Percentiles rank a stretch among this genome's conserved stretches.
Evolutionary conservation across 805 yeast species (phyloP).

Genomic region (Sporopachydermia lactativora): DNA sequence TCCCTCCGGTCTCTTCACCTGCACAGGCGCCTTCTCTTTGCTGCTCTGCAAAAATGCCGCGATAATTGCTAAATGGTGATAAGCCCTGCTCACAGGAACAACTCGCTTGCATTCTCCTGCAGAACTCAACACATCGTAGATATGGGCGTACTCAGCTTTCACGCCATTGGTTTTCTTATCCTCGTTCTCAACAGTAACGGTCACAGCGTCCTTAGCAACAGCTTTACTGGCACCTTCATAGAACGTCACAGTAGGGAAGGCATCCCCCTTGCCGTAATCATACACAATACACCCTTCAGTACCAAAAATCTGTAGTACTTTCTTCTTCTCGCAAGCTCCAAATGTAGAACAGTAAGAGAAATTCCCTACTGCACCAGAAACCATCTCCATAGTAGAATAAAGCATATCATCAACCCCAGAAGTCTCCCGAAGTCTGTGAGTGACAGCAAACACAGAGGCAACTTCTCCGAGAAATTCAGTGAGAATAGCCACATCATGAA

Average conservation of each 20-base stretch:
- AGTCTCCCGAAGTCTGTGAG: slow-evolving; percentile 60
- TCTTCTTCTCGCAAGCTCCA: slow-evolving; percentile 65
- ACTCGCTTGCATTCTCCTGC: slow-evolving; percentile 44
- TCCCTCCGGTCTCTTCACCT: too few species aligned
- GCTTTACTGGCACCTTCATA: slow-evolving; percentile 15
- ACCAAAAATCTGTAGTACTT: slow-evolving; percentile 62
- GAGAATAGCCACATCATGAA: slow-evolving; percentile 80
- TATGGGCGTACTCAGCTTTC: slow-evolving; percentile 37
- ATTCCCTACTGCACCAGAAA: slow-evolving; percentile 59
- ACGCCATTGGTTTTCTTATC: slow-evolving; percentile 40
- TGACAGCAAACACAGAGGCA: slow-evolving; percentile 55
- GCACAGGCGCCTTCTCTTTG: too few species aligned
- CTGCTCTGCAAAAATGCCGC: slow-evolving; percentile 76
- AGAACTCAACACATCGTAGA: slow-evolving; percentile 42
- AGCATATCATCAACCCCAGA: slow-evolving; percentile 78
- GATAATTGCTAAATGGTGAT: slow-evolving; percentile 85
- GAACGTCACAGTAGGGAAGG: slow-evolving; percentile 17
- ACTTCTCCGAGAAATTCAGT: slow-evolving; percentile 73
- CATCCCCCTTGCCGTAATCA: slow-evolving; percentile 42
- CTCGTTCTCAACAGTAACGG: slow-evolving; percentile 17
- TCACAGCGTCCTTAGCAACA: slow-evolving; percentile 11
- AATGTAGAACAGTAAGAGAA: slow-evolving; percentile 80
- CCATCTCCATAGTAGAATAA: slow-evolving; percentile 50
- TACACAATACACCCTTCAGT: slow-evolving; percentile 59
- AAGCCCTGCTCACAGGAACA: slow-evolving; percentile 63